Evolutionary conservation across 2,329 filamentous ascomycete species (phyloP).

Genomic region (Cladophialophora yegresii): DNA sequence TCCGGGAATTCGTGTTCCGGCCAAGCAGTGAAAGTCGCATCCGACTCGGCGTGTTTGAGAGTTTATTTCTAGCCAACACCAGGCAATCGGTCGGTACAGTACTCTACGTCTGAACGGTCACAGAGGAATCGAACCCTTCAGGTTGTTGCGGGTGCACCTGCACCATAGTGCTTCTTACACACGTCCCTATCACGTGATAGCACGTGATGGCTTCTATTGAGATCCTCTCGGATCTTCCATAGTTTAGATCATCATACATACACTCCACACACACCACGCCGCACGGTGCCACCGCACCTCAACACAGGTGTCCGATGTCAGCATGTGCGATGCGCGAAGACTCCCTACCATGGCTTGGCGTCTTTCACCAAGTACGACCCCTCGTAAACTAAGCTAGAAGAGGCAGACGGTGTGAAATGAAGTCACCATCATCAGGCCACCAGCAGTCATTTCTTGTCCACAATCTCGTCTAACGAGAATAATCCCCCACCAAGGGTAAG

Average conservation of each 20-base stretch:
- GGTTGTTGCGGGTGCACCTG: too few species aligned
- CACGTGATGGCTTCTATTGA: too few species aligned
- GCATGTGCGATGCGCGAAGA: not conserved
- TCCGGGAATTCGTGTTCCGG: constrained; percentile 13
- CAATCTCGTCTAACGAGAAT: not conserved
- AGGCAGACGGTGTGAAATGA: not conserved
- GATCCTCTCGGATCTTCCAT: too few species aligned
- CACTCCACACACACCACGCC: too few species aligned
- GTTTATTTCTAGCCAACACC: not conserved
- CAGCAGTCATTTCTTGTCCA: not conserved
- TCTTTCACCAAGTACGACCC: not conserved
- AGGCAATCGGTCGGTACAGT: not conserved
- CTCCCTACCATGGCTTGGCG: too few species aligned
- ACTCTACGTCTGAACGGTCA: not conserved
- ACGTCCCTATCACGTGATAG: too few species aligned
- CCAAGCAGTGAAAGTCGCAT: not conserved
- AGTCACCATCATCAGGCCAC: not conserved
- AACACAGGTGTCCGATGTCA: too few species aligned
- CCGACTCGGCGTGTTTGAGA: too few species aligned
- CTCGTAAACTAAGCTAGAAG: not conserved
- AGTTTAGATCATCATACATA: too few species aligned
- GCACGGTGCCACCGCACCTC: too few species aligned
- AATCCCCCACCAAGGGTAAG: not conserved
- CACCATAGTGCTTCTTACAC: too few species aligned
- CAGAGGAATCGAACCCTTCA: not conserved